Evolutionary conservation across 495 filamentous ascomycete genomes (phyloP).

Genomic region (Trichocladium uniseriatum): DNA sequence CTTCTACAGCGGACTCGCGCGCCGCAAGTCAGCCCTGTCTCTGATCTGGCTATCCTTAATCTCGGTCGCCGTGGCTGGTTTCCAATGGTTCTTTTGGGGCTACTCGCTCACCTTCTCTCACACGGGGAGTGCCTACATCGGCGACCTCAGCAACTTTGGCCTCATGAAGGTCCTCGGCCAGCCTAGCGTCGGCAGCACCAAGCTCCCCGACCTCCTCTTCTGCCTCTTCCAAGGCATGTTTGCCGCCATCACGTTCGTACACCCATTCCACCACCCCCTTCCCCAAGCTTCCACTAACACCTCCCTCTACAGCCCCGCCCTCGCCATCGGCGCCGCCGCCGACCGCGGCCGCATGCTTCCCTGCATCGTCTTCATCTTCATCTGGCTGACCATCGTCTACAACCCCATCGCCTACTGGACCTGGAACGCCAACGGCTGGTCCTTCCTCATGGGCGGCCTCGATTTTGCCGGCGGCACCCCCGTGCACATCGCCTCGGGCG

Average conservation of each 20-base stretch:
- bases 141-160: conserved; percentile 77
- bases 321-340: conserved; percentile 85
- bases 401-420: conserved; percentile 97
- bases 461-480: conserved; percentile 97
- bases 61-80: conserved; percentile 79
- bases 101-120: conserved; percentile 92
- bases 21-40: conserved; percentile 88
- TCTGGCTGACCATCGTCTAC: conserved; percentile 93
- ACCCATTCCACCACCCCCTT: no score
- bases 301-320: conserved; percentile 53
- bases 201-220: conserved; percentile 84
- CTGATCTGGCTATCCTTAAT: conserved; percentile 96
- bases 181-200: conserved; percentile 71
- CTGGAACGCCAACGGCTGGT: conserved; percentile 87
- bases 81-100: conserved; percentile 99
- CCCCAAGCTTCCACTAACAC: not conserved
- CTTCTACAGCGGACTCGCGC: conserved; percentile 98
- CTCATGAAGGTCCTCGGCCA: conserved; percentile 70
- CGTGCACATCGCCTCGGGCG: conserved; percentile 89
- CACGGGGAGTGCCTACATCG: conserved; percentile 71
- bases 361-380: conserved; percentile 89
- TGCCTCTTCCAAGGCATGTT: conserved; percentile 98
- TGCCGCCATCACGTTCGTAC: conserved; percentile 62
- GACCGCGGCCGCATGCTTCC: conserved; percentile 94
- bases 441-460: conserved; percentile 70